Conservation (phyloP, 2,329 filamentous ascomycete species). For the Nannizziopsis arthrosporioides region DNA sequence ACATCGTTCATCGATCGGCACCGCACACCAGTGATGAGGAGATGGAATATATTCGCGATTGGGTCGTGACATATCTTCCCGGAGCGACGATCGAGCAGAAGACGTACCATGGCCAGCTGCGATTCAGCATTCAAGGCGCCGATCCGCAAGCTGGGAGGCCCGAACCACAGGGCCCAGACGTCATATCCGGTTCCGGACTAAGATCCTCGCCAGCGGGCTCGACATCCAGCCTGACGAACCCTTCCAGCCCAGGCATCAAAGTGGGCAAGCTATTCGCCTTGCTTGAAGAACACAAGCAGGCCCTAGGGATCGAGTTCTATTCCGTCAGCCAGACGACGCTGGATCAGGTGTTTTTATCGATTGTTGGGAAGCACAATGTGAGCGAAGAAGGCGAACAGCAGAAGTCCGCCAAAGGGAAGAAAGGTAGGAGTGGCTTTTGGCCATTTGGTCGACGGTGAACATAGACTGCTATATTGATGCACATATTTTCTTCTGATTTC, state of each 20-base stretch:
- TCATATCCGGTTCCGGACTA: neutral
- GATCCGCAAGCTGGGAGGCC: conserved; percentile 6
- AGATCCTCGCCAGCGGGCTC: neutral
- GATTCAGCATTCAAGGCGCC: conserved; percentile 59
- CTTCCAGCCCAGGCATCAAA: conserved; percentile 1
- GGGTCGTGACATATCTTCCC: conserved; percentile 52
- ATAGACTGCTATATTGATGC: too few species aligned
- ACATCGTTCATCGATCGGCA: conserved; percentile 63
- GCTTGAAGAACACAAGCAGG: conserved; percentile 58
- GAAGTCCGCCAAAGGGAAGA: neutral
- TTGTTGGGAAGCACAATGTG: conserved; percentile 69
- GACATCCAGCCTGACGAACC: neutral
- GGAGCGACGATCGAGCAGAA: conserved; percentile 58
- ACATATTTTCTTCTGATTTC: too few species aligned
- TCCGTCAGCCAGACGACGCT: conserved; percentile 76
- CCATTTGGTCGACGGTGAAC: too few species aligned
- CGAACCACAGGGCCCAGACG: conserved; percentile 2
- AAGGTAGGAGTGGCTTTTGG: too few species aligned
- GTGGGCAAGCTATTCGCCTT: conserved; percentile 54
- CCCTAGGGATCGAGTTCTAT: conserved; percentile 69
- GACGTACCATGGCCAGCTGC: conserved; percentile 72
- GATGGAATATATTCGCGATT: conserved; percentile 53
- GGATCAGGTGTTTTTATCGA: conserved; percentile 80
- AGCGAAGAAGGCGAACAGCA: conserved; percentile 45
- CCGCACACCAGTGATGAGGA: conserved; percentile 60